Percentiles rank a stretch among this genome's conserved stretches.
phyloP scores from a whole-genome alignment of 495 filamentous ascomycete genomes.

The Echria macrotheca region DNA sequence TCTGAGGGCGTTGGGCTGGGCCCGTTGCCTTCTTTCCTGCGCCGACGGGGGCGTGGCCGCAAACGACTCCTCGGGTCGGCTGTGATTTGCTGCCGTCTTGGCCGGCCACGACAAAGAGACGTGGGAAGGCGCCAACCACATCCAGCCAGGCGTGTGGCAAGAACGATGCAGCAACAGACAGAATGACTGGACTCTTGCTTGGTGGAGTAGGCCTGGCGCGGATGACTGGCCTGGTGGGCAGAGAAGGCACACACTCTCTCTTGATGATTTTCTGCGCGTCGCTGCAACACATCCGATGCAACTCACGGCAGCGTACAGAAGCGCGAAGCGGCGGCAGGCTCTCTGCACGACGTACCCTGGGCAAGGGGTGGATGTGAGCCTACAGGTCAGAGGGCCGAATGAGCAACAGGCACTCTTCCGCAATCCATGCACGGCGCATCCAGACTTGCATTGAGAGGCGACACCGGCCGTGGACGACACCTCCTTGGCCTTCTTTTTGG shows the following conservation, averaged over 20 bases:
- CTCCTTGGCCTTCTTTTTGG: neutral
- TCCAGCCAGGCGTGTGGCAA: neutral
- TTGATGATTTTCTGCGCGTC: neutral
- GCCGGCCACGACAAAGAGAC: too few species aligned
- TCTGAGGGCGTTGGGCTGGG: too few species aligned
- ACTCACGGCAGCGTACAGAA: constrained; percentile 5
- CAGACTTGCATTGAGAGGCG: neutral
- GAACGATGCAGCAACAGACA: neutral
- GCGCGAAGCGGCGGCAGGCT: constrained; percentile 8
- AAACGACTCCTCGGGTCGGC: too few species aligned
- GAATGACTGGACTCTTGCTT: neutral
- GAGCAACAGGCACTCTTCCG: constrained; percentile 1
- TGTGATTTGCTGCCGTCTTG: too few species aligned
- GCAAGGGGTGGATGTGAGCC: constrained; percentile 5
- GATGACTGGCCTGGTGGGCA: neutral
- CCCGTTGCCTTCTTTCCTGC: too few species aligned
- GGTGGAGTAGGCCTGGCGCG: neutral
- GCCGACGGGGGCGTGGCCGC: too few species aligned
- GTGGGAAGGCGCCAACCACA: too few species aligned
- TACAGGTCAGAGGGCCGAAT: constrained; percentile 1
- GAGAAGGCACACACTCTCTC: neutral
- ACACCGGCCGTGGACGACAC: neutral
- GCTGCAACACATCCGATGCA: constrained; percentile 1
- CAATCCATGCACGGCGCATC: neutral
- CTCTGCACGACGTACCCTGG: constrained; percentile 5